Evolutionary conservation across 164 flowering plant genomes (phyloP).

Genomic region (Umbellularia californica): DNA sequence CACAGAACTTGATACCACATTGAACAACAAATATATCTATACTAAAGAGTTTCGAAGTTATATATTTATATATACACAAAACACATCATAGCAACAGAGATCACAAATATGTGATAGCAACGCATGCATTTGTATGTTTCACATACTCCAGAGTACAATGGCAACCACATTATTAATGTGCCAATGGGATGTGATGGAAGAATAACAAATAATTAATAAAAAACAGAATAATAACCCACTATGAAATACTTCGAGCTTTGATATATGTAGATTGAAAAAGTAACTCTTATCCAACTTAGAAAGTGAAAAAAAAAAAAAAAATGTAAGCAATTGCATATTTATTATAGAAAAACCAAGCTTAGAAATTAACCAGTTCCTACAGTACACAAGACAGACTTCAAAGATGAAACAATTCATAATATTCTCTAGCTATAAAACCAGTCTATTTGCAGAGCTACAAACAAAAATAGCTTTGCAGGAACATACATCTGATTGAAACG

Average conservation of each 20-base stretch:
- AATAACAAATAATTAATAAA: no score
- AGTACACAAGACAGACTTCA: neutral
- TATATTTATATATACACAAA: no score
- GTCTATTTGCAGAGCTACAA: slow-evolving; percentile 4
- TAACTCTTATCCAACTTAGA: no score
- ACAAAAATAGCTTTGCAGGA: slow-evolving; percentile 2
- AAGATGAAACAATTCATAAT: neutral
- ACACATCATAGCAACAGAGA: no score
- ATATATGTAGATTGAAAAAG: no score
- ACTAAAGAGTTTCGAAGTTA: no score
- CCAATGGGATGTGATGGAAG: neutral
- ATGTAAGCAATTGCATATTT: neutral
- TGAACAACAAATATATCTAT: no score
- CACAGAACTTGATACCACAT: no score
- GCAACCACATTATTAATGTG: neutral
- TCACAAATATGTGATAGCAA: no score
- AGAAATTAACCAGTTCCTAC: neutral
- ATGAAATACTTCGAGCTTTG: neutral
- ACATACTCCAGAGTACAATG: neutral
- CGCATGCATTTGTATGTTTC: no score
- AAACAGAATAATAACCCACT: neutral
- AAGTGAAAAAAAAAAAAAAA: no score
- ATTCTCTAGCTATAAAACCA: neutral
- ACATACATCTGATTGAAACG: neutral
- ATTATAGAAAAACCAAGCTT: neutral